Conservation (phyloP, 2,329 filamentous ascomycete species). For the Eutypella sp. region DNA sequence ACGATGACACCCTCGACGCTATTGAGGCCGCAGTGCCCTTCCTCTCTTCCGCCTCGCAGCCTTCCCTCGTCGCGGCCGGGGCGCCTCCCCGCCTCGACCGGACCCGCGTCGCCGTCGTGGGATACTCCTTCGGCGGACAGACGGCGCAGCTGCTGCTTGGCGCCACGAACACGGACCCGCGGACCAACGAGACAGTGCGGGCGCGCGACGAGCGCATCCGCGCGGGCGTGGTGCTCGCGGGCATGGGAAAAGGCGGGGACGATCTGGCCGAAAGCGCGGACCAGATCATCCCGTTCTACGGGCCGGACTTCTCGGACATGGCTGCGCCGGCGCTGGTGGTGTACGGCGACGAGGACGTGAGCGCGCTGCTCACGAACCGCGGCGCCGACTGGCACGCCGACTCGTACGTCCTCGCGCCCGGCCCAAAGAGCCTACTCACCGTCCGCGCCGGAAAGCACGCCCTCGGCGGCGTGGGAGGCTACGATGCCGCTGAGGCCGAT, state of each 20-base stretch:
- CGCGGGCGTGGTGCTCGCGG: slow-evolving; percentile 30
- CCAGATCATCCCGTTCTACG: slow-evolving; percentile 27
- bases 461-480: slow-evolving; percentile 34
- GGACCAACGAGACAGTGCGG: slow-evolving; percentile 14
- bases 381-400: slow-evolving; percentile 36
- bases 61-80: too few species aligned
- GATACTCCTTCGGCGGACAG: slow-evolving; percentile 34
- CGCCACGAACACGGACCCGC: slow-evolving; percentile 28
- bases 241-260: slow-evolving; percentile 25
- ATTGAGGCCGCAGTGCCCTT: slow-evolving; percentile 29
- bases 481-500: slow-evolving; percentile 29
- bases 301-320: slow-evolving; percentile 30
- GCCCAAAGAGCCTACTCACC: slow-evolving; percentile 30
- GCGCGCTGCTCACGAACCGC: slow-evolving; percentile 26
- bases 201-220: slow-evolving; percentile 30
- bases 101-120: slow-evolving; percentile 29
- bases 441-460: slow-evolving; percentile 30
- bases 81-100: slow-evolving; percentile 33
- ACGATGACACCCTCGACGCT: slow-evolving; percentile 29
- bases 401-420: slow-evolving; percentile 26
- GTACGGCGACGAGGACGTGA: slow-evolving; percentile 32
- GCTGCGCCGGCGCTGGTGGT: slow-evolving; percentile 31
- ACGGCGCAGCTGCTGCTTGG: slow-evolving; percentile 32
- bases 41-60: too few species aligned
- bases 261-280: slow-evolving; percentile 25